Conservation (phyloP, 2,329 filamentous ascomycete genomes). For the Allantophomopsis lycopodina region DNA sequence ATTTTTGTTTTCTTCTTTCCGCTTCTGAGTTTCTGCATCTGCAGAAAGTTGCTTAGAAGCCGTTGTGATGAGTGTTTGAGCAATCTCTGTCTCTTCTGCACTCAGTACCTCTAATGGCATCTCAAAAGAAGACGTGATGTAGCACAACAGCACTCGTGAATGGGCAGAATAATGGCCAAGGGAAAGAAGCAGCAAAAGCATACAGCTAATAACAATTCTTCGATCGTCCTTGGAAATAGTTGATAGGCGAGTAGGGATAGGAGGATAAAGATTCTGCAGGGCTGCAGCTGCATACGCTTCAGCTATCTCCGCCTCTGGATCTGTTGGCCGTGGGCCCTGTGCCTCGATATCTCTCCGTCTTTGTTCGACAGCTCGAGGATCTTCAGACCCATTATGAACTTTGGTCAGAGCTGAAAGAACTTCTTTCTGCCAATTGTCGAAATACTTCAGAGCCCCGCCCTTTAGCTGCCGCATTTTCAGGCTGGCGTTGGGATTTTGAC, state of each 20-base stretch:
- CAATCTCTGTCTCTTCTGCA: slow-evolving; percentile 61
- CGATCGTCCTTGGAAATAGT: slow-evolving; percentile 44
- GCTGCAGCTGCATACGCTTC: slow-evolving; percentile 25
- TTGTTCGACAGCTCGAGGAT: slow-evolving; percentile 28
- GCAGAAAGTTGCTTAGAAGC: slow-evolving; percentile 55
- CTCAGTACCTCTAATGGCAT: slow-evolving; percentile 49
- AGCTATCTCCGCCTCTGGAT: slow-evolving; percentile 15
- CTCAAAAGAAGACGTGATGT: slow-evolving; percentile 53
- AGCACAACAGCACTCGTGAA: slow-evolving; percentile 54
- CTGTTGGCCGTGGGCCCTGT: slow-evolving; percentile 4
- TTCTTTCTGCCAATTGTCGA: slow-evolving; percentile 64
- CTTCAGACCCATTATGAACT: slow-evolving; percentile 36
- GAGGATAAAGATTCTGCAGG: slow-evolving; percentile 37
- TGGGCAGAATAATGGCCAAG: slow-evolving; percentile 63
- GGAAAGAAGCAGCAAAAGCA: slow-evolving; percentile 57
- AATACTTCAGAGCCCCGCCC: slow-evolving; percentile 49
- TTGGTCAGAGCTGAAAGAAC: slow-evolving; percentile 61
- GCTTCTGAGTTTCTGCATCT: slow-evolving; percentile 61
- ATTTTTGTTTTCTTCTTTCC: slow-evolving; percentile 52
- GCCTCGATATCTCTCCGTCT: slow-evolving; percentile 22
- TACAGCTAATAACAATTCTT: slow-evolving; percentile 51
- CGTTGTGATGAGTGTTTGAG: slow-evolving; percentile 53
- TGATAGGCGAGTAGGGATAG: slow-evolving; percentile 37
- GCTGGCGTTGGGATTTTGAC: no score
- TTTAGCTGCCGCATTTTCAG: slow-evolving; percentile 20